phyloP scores from a whole-genome alignment of 2,329 filamentous ascomycete species.

The Neocatenulostroma microsporum region DNA sequence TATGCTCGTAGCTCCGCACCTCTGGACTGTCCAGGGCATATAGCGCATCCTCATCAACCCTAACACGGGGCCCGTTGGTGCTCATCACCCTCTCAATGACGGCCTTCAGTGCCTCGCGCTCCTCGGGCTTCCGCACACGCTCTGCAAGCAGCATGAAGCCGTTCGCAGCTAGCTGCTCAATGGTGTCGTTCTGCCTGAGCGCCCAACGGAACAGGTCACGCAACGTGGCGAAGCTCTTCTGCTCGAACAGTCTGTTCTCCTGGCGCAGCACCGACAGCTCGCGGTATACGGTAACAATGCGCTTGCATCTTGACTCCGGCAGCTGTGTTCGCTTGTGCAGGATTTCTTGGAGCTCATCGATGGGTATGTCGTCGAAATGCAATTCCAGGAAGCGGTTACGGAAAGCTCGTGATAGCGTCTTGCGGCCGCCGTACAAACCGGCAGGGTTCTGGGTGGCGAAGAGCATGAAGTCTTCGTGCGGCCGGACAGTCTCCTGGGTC shows the following conservation, averaged over 20 bases:
- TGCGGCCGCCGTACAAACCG: slow-evolving; percentile 89
- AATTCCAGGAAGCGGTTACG: slow-evolving; percentile 94
- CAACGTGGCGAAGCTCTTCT: slow-evolving; percentile 94
- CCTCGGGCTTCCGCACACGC: slow-evolving; percentile 83
- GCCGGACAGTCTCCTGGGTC: slow-evolving; percentile 86
- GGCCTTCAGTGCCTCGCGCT: slow-evolving; percentile 73
- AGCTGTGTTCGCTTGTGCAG: slow-evolving; percentile 81
- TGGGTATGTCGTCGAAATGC: slow-evolving; percentile 96
- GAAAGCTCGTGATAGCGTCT: slow-evolving; percentile 87
- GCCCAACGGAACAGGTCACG: slow-evolving; percentile 97
- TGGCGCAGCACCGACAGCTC: slow-evolving; percentile 85
- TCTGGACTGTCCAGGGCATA: slow-evolving; percentile 50
- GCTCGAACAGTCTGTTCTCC: slow-evolving; percentile 85
- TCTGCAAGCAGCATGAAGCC: slow-evolving; percentile 96
- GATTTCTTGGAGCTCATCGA: slow-evolving; percentile 87
- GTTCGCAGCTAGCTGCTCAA: slow-evolving; percentile 81
- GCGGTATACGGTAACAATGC: slow-evolving; percentile 89
- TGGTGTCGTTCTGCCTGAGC: slow-evolving; percentile 70
- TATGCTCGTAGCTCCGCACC: slow-evolving; percentile 25
- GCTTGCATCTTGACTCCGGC: slow-evolving; percentile 80
- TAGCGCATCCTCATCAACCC: slow-evolving; percentile 63
- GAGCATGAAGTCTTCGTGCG: slow-evolving; percentile 92
- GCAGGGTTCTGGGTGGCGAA: slow-evolving; percentile 98
- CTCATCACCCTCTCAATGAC: slow-evolving; percentile 87
- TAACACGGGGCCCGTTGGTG: slow-evolving; percentile 50